phyloP scores from a whole-genome alignment of 1,284 basidiomycete genomes.

The Melampsora abietis-canadensis region DNA sequence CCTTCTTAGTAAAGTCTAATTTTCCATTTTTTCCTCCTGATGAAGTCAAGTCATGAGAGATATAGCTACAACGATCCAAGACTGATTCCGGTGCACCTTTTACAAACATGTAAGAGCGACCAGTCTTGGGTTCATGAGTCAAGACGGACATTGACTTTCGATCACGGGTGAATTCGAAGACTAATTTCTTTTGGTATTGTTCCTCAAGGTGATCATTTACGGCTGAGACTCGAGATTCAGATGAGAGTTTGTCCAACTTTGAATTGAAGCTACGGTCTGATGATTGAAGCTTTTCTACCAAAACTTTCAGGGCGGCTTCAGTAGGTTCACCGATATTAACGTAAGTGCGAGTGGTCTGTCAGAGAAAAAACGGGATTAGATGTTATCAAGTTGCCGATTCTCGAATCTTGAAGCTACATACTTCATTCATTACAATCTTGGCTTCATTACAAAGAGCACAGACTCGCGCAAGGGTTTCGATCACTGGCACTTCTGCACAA shows the following conservation, averaged over 20 bases:
- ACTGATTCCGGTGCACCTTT: constrained; percentile 97
- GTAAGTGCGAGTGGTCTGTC: constrained; percentile 73
- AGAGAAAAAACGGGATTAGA: constrained; percentile 41
- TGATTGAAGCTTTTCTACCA: constrained; percentile 74
- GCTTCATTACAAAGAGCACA: constrained; percentile 88
- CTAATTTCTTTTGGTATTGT: constrained; percentile 72
- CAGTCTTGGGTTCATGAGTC: constrained; percentile 61
- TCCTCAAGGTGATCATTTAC: constrained; percentile 73
- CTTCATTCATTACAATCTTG: constrained; percentile 76
- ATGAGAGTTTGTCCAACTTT: constrained; percentile 62
- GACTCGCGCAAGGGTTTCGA: constrained; percentile 68
- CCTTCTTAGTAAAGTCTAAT: constrained; percentile 67
- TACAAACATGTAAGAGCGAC: constrained; percentile 66
- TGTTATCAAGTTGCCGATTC: not conserved
- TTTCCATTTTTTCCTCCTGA: constrained; percentile 56
- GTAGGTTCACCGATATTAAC: constrained; percentile 91
- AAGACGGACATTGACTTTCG: constrained; percentile 99
- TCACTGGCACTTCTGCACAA: constrained; percentile 36
- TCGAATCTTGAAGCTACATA: constrained; percentile 54
- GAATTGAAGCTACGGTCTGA: constrained; percentile 56
- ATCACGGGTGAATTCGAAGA: constrained; percentile 95
- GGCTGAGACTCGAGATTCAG: constrained; percentile 68
- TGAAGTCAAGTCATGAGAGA: too few relatives aligned
- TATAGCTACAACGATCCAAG: constrained; percentile 76
- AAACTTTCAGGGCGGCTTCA: constrained; percentile 86